Base-by-base conservation (phyloP, 2,329 filamentous ascomycete genomes). In the Colletotrichum horii region DNA sequence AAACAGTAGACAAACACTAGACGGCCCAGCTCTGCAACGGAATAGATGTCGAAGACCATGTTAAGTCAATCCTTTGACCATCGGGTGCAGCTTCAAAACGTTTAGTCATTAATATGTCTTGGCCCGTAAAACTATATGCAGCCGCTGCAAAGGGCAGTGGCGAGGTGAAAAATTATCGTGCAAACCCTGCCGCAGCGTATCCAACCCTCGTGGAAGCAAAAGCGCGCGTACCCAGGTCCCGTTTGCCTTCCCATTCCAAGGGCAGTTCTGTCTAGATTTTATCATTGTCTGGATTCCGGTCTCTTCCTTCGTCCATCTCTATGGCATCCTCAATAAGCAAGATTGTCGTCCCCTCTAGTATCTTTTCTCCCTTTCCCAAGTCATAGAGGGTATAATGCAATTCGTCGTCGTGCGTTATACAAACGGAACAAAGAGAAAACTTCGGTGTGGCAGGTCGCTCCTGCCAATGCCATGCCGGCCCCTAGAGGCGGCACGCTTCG, bases 321-420 rank as follows among this genome's bases (percentile, higher is more conserved):
- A 43, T 69, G 28, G 58, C 30, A 64, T 58, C 34, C 28, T 62
- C 36, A 58, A 30, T 48, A 65, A 69, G 36, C 28, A 48, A 65
- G 55, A 69, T 60, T 14, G 26, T 43, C 48, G 16, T 15, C 38
- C 70, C 28, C 48, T 30, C 16, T 26, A 22, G 14, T 55, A 8
- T 68, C 36, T 68, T 60, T 55, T n/a, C 58, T 52, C 58, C 34
- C 58, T 15, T 73, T 52, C 28, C 74, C 64, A 69, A 66, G 36
- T 68, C 74, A 76, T 69, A 76, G 74, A 76, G 74, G 74, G 74
- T 76, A 76, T 76, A 76, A 32, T 76, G 74, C 70, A 64, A 52
- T 43, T 76, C 70, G 74, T 74, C 67, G 62, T 74, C 70, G 74
- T 76, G 58, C 65, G 74, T 69, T 74, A 76, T 76, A 66, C 70